Evolutionary conservation across 371 early-diverging fungal genomes (phyloP), one percentile per base, ranked within the genome.

Genomic region (Lichtheimia hyalospora): DNA sequence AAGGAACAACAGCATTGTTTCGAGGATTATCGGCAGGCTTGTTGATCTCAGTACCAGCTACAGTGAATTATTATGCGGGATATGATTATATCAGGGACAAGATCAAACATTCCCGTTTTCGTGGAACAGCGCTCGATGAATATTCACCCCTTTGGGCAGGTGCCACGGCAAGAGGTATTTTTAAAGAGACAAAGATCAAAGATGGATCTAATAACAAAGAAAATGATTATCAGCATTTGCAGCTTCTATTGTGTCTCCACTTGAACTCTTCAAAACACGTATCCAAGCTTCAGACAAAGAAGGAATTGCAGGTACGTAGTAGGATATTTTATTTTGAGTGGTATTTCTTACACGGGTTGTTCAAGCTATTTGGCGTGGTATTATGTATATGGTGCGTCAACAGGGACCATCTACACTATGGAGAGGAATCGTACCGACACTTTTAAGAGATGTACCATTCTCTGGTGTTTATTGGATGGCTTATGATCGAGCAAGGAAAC

Each of bases 31-130:
- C 88, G 5, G 94, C 97, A 2, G 91, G 96, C 3, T 70, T 98
- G 63, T 74, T 88, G 16, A 94, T 96, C 86, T 89, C 95, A 10
- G 79, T 95, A 4, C 98, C 98, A 1, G 86, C 97, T 3, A 97
- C 96, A 0, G 88, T 94, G 16, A 89, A 96, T 28, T 98, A 98
- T 69, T 97, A 92, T 82, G 89, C 94, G 0, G 97, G 97, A 3
- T 98, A 97, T 67, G 98, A 98, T 69, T 75, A 86, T 54, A 74
- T 96, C 24, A 81, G 92, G 54, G 92, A 89, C 61, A 55, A 48
- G 24, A 58, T 50, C 14, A 23, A 28, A 7, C 58, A 44, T 5
- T 67, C 73, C 13, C 59, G 63, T 3, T 68, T 68, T 54, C 62
- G 51, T 20, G 58, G 66, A 41, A 67, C 73, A 24, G 24, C 63